phyloP scores from a whole-genome alignment of 2,329 filamentous ascomycete genomes.

The Penicillium sp. region DNA sequence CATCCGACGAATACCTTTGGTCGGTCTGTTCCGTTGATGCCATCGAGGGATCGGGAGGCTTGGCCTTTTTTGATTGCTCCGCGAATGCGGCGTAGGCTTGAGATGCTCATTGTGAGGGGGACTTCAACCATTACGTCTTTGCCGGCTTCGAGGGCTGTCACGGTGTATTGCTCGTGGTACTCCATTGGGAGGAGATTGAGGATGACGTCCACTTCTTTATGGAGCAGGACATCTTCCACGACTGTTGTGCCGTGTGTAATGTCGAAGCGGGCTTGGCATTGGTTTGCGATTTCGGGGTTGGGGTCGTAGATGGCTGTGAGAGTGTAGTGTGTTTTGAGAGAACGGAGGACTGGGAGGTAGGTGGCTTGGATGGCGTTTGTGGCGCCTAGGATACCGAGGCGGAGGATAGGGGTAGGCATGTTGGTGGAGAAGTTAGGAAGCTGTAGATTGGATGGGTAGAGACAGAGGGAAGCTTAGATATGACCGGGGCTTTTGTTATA shows the following conservation, averaged over 20 bases:
- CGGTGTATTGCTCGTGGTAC: conserved; percentile 54
- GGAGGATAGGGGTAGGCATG: conserved; percentile 29
- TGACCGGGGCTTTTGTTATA: not conserved
- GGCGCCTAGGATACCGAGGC: conserved; percentile 39
- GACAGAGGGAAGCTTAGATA: not conserved
- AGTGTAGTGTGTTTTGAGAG: conserved; percentile 42
- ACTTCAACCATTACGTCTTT: conserved; percentile 63
- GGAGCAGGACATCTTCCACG: conserved; percentile 51
- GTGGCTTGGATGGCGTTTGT: conserved; percentile 53
- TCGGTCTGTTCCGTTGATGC: conserved; percentile 42
- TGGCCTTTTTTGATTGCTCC: conserved; percentile 38
- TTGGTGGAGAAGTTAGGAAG: not conserved
- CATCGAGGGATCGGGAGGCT: conserved; percentile 16
- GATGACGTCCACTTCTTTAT: conserved; percentile 43
- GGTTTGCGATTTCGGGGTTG: conserved; percentile 10
- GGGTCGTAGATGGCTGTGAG: conserved; percentile 54
- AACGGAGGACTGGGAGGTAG: conserved; percentile 55
- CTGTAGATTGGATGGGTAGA: not conserved
- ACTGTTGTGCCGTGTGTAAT: conserved; percentile 36
- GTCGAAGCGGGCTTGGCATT: conserved; percentile 15
- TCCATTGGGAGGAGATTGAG: conserved; percentile 58
- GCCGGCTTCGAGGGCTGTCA: conserved; percentile 53
- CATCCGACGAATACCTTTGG: conserved; percentile 59
- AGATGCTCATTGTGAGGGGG: conserved; percentile 53
- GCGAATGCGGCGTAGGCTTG: conserved; percentile 49